Evolutionary conservation across 345 rosid species (phyloP).

Genomic region (Populus euphratica): DNA sequence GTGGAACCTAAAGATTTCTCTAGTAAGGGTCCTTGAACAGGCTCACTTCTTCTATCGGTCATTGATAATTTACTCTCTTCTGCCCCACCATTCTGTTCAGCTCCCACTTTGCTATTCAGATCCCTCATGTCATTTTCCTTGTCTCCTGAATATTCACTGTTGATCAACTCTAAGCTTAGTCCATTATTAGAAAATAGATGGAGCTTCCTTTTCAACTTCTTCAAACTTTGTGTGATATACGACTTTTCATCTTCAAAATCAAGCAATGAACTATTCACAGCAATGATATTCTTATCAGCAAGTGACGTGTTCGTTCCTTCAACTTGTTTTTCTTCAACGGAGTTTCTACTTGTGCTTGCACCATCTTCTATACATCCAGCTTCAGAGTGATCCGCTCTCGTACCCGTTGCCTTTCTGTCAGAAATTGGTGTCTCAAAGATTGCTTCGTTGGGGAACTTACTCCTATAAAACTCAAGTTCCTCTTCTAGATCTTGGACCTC

Average conservation of each 20-base stretch:
- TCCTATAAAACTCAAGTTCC: conserved; percentile 63
- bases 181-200: conserved; percentile 23
- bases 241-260: conserved; percentile 53
- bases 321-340: conserved; percentile 1
- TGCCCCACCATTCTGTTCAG: conserved; percentile 9
- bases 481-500: conserved; percentile 82
- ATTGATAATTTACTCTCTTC: conserved; percentile 12
- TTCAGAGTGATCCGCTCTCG: conserved; percentile 20
- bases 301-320: conserved; percentile 3
- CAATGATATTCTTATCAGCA: conserved; percentile 4
- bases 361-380: conserved; percentile 12
- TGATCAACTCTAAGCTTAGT: conserved; percentile 10
- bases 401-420: conserved; percentile 17
- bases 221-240: conserved; percentile 37
- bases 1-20: background rate
- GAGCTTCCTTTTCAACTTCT: conserved; percentile 49
- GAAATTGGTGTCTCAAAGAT: conserved; percentile 10
- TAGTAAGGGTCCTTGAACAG: conserved; percentile 7
- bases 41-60: conserved; percentile 23
- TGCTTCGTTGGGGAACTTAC: conserved; percentile 39
- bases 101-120: conserved; percentile 10
- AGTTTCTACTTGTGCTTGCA: background rate
- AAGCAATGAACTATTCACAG: conserved; percentile 17
- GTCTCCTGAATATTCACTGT: conserved; percentile 17
- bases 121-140: background rate